Conservation (phyloP, 352 stramenopile species). For the Pythium guiyangense region DNA sequence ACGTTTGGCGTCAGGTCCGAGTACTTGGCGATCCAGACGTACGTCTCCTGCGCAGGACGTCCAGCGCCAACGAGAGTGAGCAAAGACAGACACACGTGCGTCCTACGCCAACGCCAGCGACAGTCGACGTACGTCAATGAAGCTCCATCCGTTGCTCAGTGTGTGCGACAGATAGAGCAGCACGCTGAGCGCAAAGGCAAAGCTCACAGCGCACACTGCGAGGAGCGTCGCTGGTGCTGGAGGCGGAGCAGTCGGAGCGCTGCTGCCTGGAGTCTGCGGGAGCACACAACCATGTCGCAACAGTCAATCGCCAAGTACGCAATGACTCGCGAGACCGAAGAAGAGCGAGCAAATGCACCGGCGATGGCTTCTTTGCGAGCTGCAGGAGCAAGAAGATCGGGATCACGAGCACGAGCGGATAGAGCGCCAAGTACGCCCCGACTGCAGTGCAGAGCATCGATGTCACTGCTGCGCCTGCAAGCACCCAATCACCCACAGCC, state of each 20-base stretch:
- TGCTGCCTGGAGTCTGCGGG: background rate
- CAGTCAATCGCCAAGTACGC: no score
- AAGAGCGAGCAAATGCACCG: no score
- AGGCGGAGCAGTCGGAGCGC: background rate
- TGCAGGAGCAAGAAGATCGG: conserved; percentile 47
- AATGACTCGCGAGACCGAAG: no score
- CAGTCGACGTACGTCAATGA: conserved; percentile 38
- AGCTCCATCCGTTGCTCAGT: conserved; percentile 50
- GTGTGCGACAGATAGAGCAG: conserved; percentile 57
- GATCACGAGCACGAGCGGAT: conserved; percentile 57
- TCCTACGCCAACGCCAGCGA: no score
- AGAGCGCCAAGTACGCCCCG: conserved; percentile 73
- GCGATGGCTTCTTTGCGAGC: conserved; percentile 15
- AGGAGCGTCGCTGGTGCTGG: conserved; percentile 3
- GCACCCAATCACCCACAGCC: background rate
- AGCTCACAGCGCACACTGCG: conserved; percentile 9
- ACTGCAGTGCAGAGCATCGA: conserved; percentile 52
- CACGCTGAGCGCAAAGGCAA: conserved; percentile 20
- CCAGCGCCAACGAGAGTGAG: background rate
- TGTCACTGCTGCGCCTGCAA: conserved; percentile 30
- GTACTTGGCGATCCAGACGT: conserved; percentile 75
- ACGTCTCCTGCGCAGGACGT: conserved; percentile 44
- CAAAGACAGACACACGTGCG: background rate
- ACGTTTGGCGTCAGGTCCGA: conserved; percentile 83
- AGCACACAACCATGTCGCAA: no score